A percentile compares a stretch with the other conserved stretches of the same genome.
These are phyloP conservation scores for Aspergillus quadrilineatus DNA, from an alignment of 2,329 filamentous ascomycete species.

Conservation along the genomic window DNA sequence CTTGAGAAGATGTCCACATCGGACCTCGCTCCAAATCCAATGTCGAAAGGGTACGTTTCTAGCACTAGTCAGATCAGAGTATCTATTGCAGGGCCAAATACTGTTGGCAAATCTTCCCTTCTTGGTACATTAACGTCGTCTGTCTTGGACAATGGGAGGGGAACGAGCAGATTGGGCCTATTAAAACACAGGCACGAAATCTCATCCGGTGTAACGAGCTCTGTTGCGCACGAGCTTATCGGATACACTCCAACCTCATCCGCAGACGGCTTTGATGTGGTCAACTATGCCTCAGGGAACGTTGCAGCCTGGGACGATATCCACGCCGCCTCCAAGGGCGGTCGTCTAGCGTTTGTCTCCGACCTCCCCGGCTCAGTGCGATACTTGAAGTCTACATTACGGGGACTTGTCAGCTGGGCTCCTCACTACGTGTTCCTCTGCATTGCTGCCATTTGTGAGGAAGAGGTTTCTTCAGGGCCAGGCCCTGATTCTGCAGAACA, in stretches of 20 bases:
- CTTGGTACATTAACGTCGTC: slow-evolving; percentile 86
- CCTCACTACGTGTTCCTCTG: slow-evolving; percentile 93
- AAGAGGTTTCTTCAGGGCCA: slow-evolving; percentile 43
- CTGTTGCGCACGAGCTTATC: slow-evolving; percentile 88
- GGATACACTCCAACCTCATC: slow-evolving; percentile 62
- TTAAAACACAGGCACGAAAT: slow-evolving; percentile 94
- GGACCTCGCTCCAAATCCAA: slow-evolving; percentile 2
- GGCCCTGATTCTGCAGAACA: slow-evolving; percentile 26
- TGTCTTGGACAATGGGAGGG: slow-evolving; percentile 84
- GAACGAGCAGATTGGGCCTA: slow-evolving; percentile 82
- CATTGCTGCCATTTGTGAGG: slow-evolving; percentile 71
- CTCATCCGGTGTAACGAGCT: slow-evolving; percentile 86
- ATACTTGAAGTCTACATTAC: slow-evolving; percentile 82
- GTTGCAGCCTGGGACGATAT: slow-evolving; percentile 94
- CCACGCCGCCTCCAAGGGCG: slow-evolving; percentile 72
- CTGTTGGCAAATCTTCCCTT: slow-evolving; percentile 88
- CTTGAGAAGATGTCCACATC: slow-evolving; percentile 4
- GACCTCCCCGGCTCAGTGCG: slow-evolving; percentile 90
- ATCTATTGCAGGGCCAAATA: slow-evolving; percentile 84
- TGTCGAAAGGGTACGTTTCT: slow-evolving; percentile 40
- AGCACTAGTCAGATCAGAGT: slow-evolving; percentile 75
- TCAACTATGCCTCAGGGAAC: slow-evolving; percentile 85
- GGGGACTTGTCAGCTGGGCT: slow-evolving; percentile 91
- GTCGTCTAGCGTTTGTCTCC: slow-evolving; percentile 77
- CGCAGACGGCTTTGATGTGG: slow-evolving; percentile 48